Evolutionary conservation across 225 moss, liverwort and hornwort genomes (phyloP).

Genomic region (Polytrichum commune): DNA sequence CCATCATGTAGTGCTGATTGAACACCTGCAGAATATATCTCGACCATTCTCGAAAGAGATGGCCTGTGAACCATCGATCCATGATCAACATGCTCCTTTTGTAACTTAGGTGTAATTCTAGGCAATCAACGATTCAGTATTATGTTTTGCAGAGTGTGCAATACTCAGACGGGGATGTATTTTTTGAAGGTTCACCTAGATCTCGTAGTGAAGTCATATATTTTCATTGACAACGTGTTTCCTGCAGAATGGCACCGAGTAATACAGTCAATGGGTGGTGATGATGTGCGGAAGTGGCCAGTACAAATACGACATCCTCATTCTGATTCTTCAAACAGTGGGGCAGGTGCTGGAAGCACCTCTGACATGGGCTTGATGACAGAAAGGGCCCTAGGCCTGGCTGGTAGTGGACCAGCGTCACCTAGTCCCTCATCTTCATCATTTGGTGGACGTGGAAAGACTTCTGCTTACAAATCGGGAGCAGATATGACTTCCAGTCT

Average conservation of each 20-base stretch:
- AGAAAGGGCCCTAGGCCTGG: conserved; percentile 80
- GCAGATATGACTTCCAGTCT: conserved; percentile 44
- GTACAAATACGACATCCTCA: conserved; percentile 71
- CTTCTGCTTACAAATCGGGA: conserved; percentile 37
- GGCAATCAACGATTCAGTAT: too few species aligned
- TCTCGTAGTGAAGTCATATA: too few species aligned
- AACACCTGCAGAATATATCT: too few species aligned
- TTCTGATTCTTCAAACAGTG: conserved; percentile 22
- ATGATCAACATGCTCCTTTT: too few species aligned
- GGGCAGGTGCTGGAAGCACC: conserved; percentile 49
- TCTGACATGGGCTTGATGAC: conserved; percentile 68
- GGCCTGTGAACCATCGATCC: too few species aligned
- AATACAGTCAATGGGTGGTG: conserved; percentile 67
- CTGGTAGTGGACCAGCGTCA: conserved; percentile 80
- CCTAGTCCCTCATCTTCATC: conserved; percentile 73
- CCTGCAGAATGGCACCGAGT: conserved; percentile 90
- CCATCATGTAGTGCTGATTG: too few species aligned
- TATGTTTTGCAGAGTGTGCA: too few species aligned
- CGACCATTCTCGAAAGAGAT: too few species aligned
- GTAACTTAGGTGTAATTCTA: too few species aligned
- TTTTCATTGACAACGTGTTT: background rate
- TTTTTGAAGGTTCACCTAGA: too few species aligned
- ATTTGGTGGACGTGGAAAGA: conserved; percentile 70
- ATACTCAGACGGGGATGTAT: too few species aligned
- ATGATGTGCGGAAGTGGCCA: conserved; percentile 84